Conservation (phyloP, 305 asterid genomes). For the Fraxinus baroniana region DNA sequence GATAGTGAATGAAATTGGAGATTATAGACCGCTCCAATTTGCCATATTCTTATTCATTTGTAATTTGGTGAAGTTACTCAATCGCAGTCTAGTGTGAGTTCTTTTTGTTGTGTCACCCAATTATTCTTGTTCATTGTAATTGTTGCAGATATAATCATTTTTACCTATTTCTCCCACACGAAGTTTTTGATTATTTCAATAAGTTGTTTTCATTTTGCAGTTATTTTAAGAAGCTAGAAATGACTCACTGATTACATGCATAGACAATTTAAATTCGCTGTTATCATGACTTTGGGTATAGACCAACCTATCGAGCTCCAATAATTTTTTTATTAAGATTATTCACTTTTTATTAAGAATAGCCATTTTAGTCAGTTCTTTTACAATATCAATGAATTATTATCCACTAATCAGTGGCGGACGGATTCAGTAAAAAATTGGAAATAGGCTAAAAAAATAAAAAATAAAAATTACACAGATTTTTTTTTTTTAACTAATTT, state of each 20-base stretch:
- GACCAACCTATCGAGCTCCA: not conserved
- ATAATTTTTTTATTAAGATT: not conserved
- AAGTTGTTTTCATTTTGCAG: not conserved
- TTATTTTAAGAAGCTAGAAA: not conserved
- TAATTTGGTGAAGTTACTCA: slow-evolving; percentile 30
- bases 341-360: too few relatives aligned
- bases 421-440: too few relatives aligned
- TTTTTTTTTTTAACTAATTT: too few relatives aligned
- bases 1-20: slow-evolving; percentile 38
- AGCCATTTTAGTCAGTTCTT: not conserved
- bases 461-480: too few relatives aligned
- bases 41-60: slow-evolving; percentile 40
- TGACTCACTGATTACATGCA: not conserved
- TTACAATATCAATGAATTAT: not conserved
- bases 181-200: not conserved
- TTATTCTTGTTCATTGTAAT: slow-evolving; percentile 31
- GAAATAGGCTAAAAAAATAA: too few relatives aligned
- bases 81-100: slow-evolving; percentile 28
- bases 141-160: slow-evolving; percentile 19
- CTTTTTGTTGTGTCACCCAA: slow-evolving; percentile 32
- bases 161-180: not conserved
- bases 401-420: not conserved
- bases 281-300: not conserved
- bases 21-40: slow-evolving; percentile 34
- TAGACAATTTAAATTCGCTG: not conserved